Evolutionary conservation across 2,329 filamentous ascomycete genomes (phyloP).

Genomic region (Scopulariopsis brevicaulis): DNA sequence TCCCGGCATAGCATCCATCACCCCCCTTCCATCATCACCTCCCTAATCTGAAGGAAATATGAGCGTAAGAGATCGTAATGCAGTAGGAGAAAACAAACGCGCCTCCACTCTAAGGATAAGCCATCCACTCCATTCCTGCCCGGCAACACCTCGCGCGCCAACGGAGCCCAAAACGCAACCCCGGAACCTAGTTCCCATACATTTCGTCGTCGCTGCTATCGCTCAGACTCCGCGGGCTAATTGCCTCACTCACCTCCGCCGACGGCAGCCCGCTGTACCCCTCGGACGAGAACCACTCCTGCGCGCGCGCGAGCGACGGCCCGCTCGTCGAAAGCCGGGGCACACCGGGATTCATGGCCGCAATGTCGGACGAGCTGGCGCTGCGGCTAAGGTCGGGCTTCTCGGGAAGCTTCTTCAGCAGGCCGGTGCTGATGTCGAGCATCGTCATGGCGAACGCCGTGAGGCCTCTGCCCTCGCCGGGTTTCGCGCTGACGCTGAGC

Average conservation of each 20-base stretch:
- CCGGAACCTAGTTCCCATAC: constrained; percentile 25
- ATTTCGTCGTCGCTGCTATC: constrained; percentile 46
- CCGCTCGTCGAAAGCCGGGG: constrained; percentile 4
- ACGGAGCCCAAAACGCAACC: too few relatives aligned
- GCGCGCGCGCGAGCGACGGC: constrained; percentile 7
- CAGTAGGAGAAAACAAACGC: background rate
- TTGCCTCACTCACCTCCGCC: constrained; percentile 34
- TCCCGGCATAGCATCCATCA: background rate
- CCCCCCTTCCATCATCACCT: background rate
- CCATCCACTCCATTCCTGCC: background rate
- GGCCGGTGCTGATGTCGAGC: constrained; percentile 58
- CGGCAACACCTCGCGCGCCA: background rate
- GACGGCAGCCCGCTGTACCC: constrained; percentile 32
- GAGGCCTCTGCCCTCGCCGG: constrained; percentile 44
- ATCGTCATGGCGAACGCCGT: constrained; percentile 68
- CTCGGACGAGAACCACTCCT: constrained; percentile 11
- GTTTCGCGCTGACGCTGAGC: constrained; percentile 71
- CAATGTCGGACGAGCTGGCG: constrained; percentile 37
- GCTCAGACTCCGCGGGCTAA: constrained; percentile 37
- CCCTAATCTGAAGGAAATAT: background rate
- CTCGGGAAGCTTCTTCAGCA: constrained; percentile 59
- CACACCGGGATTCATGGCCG: constrained; percentile 17
- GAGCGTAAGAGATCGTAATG: background rate
- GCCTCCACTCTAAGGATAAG: background rate
- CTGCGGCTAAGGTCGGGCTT: constrained; percentile 55